Evolutionary conservation across 1,139 yeast species (phyloP).

Genomic region (Pichia terricola): DNA sequence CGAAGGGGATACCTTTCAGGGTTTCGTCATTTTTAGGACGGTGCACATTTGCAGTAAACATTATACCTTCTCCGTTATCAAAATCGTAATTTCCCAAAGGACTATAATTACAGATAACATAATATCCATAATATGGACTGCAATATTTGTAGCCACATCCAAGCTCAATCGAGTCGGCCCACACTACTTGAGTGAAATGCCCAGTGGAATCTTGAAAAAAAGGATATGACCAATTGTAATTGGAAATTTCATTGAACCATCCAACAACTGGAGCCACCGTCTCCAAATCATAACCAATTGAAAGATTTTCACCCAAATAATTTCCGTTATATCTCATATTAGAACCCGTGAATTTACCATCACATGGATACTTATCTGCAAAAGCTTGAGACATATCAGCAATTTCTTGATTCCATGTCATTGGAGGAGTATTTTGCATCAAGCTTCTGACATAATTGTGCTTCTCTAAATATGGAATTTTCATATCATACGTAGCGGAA

Average conservation of each 20-base stretch:
- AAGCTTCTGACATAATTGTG: conserved; percentile 44
- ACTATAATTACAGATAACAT: conserved; percentile 59
- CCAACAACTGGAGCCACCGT: conserved; percentile 60
- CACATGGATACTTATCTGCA: conserved; percentile 61
- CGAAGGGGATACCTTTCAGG: not conserved
- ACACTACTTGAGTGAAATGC: conserved; percentile 62
- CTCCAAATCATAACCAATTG: conserved; percentile 53
- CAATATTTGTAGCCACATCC: conserved; percentile 58
- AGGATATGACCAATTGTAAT: conserved; percentile 47
- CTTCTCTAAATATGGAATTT: conserved; percentile 28
- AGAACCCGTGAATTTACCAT: conserved; percentile 57
- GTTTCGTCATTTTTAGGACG: conserved; percentile 2
- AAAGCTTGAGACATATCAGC: conserved; percentile 62
- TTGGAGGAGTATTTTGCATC: conserved; percentile 39
- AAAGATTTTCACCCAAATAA: conserved; percentile 76
- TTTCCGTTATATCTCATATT: conserved; percentile 64
- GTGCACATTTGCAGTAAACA: conserved; percentile 37
- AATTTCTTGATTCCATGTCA: conserved; percentile 57
- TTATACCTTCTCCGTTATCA: conserved; percentile 24
- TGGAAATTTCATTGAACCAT: conserved; percentile 68
- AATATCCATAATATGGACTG: conserved; percentile 34
- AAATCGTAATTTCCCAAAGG: conserved; percentile 47
- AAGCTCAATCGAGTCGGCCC: conserved; percentile 44
- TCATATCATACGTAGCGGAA: conserved; percentile 16
- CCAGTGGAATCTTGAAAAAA: conserved; percentile 40